Conservation (phyloP, 2,329 filamentous ascomycete genomes). For the Pseudocercospora crystallina region DNA sequence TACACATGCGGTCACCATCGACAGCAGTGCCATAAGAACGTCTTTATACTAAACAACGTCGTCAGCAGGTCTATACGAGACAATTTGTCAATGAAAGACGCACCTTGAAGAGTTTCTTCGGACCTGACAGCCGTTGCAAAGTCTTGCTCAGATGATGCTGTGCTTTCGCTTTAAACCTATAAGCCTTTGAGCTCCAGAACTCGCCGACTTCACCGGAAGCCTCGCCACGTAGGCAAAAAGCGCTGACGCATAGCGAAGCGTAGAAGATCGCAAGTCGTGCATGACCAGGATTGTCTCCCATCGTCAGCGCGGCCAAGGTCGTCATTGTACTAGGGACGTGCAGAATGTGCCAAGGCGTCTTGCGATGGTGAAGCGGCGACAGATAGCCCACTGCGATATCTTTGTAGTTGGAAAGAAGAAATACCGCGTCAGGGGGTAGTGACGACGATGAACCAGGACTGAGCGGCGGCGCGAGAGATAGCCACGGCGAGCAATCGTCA, state of each 20-base stretch:
- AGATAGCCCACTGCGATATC: background rate
- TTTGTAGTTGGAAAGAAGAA: background rate
- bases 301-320: background rate
- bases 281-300: background rate
- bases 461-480: background rate
- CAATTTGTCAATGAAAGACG: too few species aligned
- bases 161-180: background rate
- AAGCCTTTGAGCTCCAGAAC: background rate
- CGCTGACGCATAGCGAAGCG: slow-evolving; percentile 5
- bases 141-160: background rate
- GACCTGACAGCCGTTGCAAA: background rate
- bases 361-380: slow-evolving; percentile 3
- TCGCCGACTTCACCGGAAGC: background rate
- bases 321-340: slow-evolving; percentile 6
- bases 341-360: slow-evolving; percentile 8
- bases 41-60: slow-evolving; percentile 1
- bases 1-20: slow-evolving; percentile 2
- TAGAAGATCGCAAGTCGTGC: slow-evolving; percentile 7
- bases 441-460: background rate
- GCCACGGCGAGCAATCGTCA: background rate
- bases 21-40: slow-evolving; percentile 7
- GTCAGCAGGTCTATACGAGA: too few species aligned
- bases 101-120: too few species aligned
- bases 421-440: background rate
- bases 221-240: slow-evolving; percentile 4